Conservation (phyloP, 2,329 filamentous ascomycete species). For the Aspergillus sp. region DNA sequence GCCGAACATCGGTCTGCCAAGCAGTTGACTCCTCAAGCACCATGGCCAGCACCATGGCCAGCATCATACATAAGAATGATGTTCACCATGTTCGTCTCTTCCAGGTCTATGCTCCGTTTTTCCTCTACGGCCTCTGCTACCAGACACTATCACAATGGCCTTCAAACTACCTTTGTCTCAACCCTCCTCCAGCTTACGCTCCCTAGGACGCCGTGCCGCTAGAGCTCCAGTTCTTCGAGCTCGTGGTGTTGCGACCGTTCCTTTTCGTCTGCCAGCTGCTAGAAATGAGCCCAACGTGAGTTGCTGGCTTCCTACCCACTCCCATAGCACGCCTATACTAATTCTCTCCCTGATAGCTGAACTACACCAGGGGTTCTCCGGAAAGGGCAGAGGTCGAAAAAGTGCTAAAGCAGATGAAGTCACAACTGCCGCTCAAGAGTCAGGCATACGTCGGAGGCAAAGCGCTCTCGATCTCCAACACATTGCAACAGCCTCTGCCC, state of each 20-base stretch:
- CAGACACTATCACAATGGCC: neutral
- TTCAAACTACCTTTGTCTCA: slow-evolving; percentile 4
- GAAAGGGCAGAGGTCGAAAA: slow-evolving; percentile 38
- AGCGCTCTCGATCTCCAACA: slow-evolving; percentile 26
- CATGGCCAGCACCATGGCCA: neutral
- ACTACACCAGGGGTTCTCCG: slow-evolving; percentile 32
- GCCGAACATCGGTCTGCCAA: neutral
- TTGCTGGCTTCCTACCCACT: neutral
- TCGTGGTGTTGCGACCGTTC: slow-evolving; percentile 30
- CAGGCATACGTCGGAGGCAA: slow-evolving; percentile 33
- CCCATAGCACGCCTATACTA: neutral
- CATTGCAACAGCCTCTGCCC: slow-evolving; percentile 32
- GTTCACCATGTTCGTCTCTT: neutral
- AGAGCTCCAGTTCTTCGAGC: slow-evolving; percentile 12
- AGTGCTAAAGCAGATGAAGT: slow-evolving; percentile 34
- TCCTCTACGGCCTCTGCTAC: neutral
- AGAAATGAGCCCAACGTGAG: slow-evolving; percentile 41
- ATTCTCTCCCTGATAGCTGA: slow-evolving; percentile 17
- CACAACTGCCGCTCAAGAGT: slow-evolving; percentile 38
- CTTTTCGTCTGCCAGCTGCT: slow-evolving; percentile 35
- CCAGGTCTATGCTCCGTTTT: neutral
- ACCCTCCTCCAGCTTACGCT: slow-evolving; percentile 1
- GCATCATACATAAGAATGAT: neutral
- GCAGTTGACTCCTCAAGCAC: neutral
- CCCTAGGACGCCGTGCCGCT: slow-evolving; percentile 15